A percentile compares a stretch with the other conserved stretches of the same genome.
Evolutionary conservation across 345 rosid species (phyloP).

Genomic region (Reutealis trisperma): DNA sequence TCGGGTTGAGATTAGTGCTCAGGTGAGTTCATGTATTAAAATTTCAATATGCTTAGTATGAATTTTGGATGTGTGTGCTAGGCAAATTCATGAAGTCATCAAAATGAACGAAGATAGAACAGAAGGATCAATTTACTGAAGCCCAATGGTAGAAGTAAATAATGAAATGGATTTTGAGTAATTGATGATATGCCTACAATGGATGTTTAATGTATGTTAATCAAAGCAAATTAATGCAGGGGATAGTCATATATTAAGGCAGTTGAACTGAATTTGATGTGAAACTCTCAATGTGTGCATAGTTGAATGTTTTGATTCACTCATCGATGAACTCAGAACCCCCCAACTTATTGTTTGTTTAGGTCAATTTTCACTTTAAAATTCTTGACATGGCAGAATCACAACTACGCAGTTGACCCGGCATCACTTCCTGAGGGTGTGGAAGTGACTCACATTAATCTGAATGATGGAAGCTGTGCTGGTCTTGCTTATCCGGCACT

Average conservation of each 20-base stretch:
- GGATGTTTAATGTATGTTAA: not conserved
- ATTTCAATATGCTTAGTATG: not conserved
- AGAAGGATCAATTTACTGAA: not conserved
- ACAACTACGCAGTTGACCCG: constrained; percentile 94
- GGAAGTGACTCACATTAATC: constrained; percentile 90
- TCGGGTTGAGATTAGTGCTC: constrained; percentile 92
- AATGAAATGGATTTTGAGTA: not conserved
- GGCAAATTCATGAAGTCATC: not conserved
- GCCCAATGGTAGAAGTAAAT: not conserved
- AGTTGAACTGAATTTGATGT: not conserved
- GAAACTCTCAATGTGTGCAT: not conserved
- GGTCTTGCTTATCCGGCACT: constrained; percentile 79
- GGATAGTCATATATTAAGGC: not conserved
- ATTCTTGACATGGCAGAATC: constrained; percentile 60
- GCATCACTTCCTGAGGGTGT: constrained; percentile 83
- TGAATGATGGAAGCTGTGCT: constrained; percentile 94
- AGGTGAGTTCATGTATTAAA: constrained; percentile 45
- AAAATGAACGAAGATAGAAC: not conserved
- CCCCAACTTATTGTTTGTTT: not conserved
- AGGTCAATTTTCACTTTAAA: constrained; percentile 5
- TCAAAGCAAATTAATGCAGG: not conserved
- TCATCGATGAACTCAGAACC: not conserved
- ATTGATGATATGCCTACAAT: not conserved
- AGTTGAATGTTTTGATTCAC: not conserved
- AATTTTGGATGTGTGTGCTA: not conserved